These are phyloP conservation scores for Arachis monticola DNA, from an alignment of 331 rosid genomes.

Conservation along the genomic window DNA sequence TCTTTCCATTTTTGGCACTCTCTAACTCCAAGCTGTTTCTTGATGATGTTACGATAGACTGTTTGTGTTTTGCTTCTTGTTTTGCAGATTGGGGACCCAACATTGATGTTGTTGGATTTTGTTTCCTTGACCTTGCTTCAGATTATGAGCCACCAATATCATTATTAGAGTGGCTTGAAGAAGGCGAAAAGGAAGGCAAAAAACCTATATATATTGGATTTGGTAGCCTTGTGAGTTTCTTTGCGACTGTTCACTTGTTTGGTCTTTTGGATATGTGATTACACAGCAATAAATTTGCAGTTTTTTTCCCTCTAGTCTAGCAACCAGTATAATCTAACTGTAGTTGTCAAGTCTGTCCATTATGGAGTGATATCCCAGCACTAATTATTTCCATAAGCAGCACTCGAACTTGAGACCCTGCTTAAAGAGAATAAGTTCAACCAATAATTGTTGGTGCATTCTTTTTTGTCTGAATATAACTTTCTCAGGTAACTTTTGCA, in stretches of 20 bases:
- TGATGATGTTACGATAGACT: conserved; percentile 25
- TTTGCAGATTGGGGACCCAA: conserved; percentile 92
- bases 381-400: no score
- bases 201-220: conserved; percentile 88
- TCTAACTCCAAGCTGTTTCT: conserved; percentile 15
- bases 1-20: background rate
- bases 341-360: no score
- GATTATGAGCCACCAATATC: conserved; percentile 72
- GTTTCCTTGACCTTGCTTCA: conserved; percentile 98
- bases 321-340: no score
- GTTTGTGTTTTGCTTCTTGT: conserved; percentile 35
- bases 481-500: conserved; percentile 9
- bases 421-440: no score
- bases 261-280: conserved; percentile 10
- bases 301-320: no score
- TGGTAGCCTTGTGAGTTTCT: conserved; percentile 94
- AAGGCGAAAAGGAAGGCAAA: conserved; percentile 69
- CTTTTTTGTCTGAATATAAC: conserved; percentile 18
- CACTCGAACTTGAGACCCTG: no score
- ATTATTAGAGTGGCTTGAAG: conserved; percentile 80
- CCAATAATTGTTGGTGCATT: no score
- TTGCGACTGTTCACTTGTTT: conserved; percentile 13
- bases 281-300: conserved; percentile 21
- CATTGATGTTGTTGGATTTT: conserved; percentile 91
- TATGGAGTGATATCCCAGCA: no score